These are phyloP conservation scores for Lasiodiplodia citricola DNA, from an alignment of 2,329 filamentous ascomycete species.

Conservation along the genomic window DNA sequence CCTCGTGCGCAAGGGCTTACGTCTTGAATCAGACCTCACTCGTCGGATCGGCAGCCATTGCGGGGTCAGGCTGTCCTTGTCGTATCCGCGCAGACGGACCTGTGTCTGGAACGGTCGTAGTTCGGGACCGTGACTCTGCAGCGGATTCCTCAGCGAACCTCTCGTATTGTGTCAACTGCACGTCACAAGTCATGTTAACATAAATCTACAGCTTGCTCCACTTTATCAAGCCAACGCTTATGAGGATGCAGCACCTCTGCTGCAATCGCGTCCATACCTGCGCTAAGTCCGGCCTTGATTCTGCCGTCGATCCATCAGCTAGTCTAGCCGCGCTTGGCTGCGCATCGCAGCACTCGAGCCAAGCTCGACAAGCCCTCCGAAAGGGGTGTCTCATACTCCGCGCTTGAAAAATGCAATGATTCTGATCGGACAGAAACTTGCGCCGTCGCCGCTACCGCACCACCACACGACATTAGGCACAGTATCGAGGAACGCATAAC, in stretches of 20 bases:
- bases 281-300: slow-evolving; percentile 11
- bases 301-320: slow-evolving; percentile 20
- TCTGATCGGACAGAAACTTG: background rate
- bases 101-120: slow-evolving; percentile 15
- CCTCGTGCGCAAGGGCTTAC: slow-evolving; percentile 15
- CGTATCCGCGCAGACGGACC: slow-evolving; percentile 11
- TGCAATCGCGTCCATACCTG: slow-evolving; percentile 4
- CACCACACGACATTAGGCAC: background rate
- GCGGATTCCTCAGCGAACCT: slow-evolving; percentile 9
- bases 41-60: slow-evolving; percentile 11
- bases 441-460: slow-evolving; percentile 5
- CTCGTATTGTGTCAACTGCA: slow-evolving; percentile 8
- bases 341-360: slow-evolving; percentile 6
- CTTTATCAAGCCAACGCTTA: slow-evolving; percentile 15
- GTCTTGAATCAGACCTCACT: slow-evolving; percentile 14
- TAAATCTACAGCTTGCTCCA: slow-evolving; percentile 10
- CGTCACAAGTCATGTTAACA: slow-evolving; percentile 16
- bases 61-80: slow-evolving; percentile 3
- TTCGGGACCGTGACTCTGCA: slow-evolving; percentile 7
- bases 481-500: background rate
- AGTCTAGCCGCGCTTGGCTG: slow-evolving; percentile 20
- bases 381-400: slow-evolving; percentile 7
- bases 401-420: slow-evolving; percentile 4
- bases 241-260: background rate
- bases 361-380: slow-evolving; percentile 2